phyloP scores from a whole-genome alignment of 805 yeast species.

The Pichia paraexigua region DNA sequence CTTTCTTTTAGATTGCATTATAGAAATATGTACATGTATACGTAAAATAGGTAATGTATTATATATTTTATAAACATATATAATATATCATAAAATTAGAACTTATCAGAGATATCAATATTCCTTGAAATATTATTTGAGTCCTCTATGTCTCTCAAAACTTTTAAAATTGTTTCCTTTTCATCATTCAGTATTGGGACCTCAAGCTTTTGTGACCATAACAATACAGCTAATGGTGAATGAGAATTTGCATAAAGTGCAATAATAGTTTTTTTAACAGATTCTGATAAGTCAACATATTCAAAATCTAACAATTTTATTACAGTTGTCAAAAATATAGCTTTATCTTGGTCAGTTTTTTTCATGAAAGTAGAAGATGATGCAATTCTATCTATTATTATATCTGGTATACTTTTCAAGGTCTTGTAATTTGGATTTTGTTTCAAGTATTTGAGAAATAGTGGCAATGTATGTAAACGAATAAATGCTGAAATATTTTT shows the following conservation, averaged over 20 bases:
- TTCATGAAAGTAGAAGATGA: not conserved
- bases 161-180: conserved; percentile 2
- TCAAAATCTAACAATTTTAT: conserved; percentile 10
- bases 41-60: not conserved
- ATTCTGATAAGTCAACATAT: conserved; percentile 7
- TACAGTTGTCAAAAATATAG: conserved; percentile 18
- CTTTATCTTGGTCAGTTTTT: conserved; percentile 7
- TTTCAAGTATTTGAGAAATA: conserved; percentile 19
- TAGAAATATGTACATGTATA: not conserved
- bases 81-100: not conserved
- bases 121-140: not conserved
- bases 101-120: conserved; percentile 2
- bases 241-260: conserved; percentile 16
- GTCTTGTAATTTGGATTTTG: conserved; percentile 7
- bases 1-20: not conserved
- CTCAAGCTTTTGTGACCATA: conserved; percentile 14
- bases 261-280: conserved; percentile 10
- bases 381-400: conserved; percentile 2
- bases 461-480: conserved; percentile 12
- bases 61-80: not conserved
- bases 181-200: conserved; percentile 6
- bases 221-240: conserved; percentile 21
- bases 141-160: not conserved
- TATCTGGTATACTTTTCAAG: conserved; percentile 1
- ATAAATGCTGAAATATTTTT: conserved; percentile 14